phyloP scores from a whole-genome alignment of 805 yeast species.

The Candida maesae region DNA sequence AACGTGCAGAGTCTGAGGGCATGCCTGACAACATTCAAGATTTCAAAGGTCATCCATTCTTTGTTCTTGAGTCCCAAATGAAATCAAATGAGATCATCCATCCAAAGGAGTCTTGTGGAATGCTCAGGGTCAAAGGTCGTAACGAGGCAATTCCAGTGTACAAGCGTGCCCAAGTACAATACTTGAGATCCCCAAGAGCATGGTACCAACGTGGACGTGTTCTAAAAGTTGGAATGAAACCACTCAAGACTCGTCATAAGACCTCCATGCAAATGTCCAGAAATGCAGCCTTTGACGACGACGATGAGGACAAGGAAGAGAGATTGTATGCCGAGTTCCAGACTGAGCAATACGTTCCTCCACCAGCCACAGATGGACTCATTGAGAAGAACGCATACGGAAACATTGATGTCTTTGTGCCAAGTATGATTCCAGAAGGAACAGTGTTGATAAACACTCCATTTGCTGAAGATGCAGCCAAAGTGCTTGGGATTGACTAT shows the following conservation, averaged over 20 bases:
- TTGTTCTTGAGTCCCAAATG: constrained; percentile 74
- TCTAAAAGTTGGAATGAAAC: constrained; percentile 65
- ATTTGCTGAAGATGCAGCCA: constrained; percentile 67
- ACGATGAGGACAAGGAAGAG: constrained; percentile 45
- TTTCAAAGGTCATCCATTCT: constrained; percentile 82
- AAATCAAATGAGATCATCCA: constrained; percentile 66
- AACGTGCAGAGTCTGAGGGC: constrained; percentile 70
- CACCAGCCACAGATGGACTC: constrained; percentile 50
- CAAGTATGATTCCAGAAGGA: constrained; percentile 80
- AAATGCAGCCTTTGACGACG: constrained; percentile 12
- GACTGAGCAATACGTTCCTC: constrained; percentile 67
- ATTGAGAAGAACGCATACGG: constrained; percentile 77
- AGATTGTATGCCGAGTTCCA: constrained; percentile 75
- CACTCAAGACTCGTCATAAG: constrained; percentile 46
- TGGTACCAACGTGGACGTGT: constrained; percentile 85
- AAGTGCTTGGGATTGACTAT: constrained; percentile 63
- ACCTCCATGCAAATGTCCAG: constrained; percentile 21
- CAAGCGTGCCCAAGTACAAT: constrained; percentile 58
- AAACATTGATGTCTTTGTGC: constrained; percentile 75
- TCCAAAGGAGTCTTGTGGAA: constrained; percentile 73
- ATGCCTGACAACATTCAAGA: constrained; percentile 83
- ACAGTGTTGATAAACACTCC: constrained; percentile 57
- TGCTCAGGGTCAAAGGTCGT: constrained; percentile 46
- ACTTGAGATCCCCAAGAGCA: constrained; percentile 67
- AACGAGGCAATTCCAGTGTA: constrained; percentile 57